A percentile compares a stretch with the other conserved stretches of the same genome.
phyloP scores from a whole-genome alignment of 805 yeast species.

The Candida coquimbonensis region DNA sequence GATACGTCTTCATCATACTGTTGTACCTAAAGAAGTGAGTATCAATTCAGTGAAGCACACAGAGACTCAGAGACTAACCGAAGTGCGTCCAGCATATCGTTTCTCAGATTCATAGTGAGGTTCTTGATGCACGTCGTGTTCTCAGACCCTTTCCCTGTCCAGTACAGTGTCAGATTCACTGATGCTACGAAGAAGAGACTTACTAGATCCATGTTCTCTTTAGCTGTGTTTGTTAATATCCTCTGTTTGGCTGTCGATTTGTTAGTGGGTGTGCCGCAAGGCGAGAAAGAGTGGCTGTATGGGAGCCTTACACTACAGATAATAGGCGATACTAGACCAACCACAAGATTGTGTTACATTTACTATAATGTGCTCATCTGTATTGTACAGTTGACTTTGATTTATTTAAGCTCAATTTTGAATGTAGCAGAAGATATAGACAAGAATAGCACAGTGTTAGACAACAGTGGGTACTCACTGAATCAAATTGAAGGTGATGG shows the following conservation, averaged over 20 bases:
- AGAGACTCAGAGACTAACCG: conserved; percentile 2
- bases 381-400: conserved; percentile 23
- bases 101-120: conserved; percentile 26
- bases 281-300: conserved; percentile 19
- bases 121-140: conserved; percentile 31
- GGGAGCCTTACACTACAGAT: conserved; percentile 37
- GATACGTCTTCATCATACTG: conserved; percentile 18
- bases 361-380: conserved; percentile 27
- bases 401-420: conserved; percentile 26
- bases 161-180: conserved; percentile 19
- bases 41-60: too few species aligned
- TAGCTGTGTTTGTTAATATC: conserved; percentile 19
- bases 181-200: conserved; percentile 19
- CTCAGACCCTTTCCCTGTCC: conserved; percentile 35
- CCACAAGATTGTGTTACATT: conserved; percentile 20
- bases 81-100: conserved; percentile 14
- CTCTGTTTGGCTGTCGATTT: conserved; percentile 30
- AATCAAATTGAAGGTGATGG: conserved; percentile 32
- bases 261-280: conserved; percentile 23
- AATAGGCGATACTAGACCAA: conserved; percentile 38
- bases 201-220: conserved; percentile 25
- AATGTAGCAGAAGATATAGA: conserved; percentile 22
- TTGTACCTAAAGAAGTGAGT: conserved; percentile 21
- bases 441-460: conserved; percentile 22
- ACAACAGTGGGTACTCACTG: conserved; percentile 17